Conservation (phyloP, 1,139 yeast species). For the Magnusiomyces sp. region DNA sequence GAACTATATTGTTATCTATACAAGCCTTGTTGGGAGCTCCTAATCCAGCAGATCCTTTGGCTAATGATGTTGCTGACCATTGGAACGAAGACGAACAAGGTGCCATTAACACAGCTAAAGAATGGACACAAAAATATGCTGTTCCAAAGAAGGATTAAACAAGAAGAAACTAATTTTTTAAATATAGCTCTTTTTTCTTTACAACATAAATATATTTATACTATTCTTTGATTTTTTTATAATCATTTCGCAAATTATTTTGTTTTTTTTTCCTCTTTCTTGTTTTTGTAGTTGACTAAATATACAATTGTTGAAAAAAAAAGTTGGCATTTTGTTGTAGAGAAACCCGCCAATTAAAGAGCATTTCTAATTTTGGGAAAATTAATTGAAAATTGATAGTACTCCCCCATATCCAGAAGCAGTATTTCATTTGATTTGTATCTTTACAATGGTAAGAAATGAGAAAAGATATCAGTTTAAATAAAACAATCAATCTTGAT, state of each 20-base stretch:
- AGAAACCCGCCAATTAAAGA: too few relatives aligned
- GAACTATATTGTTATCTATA: constrained; percentile 85
- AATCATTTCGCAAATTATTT: neutral
- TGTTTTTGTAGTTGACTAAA: too few relatives aligned
- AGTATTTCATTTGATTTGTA: too few relatives aligned
- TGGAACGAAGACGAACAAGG: constrained; percentile 82
- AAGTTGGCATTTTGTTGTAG: too few relatives aligned
- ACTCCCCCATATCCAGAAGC: too few relatives aligned
- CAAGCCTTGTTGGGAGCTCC: constrained; percentile 95
- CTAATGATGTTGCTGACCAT: constrained; percentile 93
- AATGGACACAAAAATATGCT: constrained; percentile 77
- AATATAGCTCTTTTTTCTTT: neutral
- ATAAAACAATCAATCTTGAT: neutral
- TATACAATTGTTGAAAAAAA: too few relatives aligned
- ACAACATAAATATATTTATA: neutral
- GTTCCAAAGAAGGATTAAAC: constrained; percentile 15
- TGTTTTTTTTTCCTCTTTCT: neutral
- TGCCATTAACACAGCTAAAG: constrained; percentile 77
- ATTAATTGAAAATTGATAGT: too few relatives aligned
- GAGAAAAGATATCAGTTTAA: too few relatives aligned
- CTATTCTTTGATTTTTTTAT: neutral
- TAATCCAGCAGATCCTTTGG: constrained; percentile 96
- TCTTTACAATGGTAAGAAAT: too few relatives aligned
- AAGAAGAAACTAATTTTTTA: neutral
- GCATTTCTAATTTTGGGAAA: too few relatives aligned